Base-by-base conservation (phyloP, 208 protist genomes). In the Acanthamoeba royreba region DNA sequence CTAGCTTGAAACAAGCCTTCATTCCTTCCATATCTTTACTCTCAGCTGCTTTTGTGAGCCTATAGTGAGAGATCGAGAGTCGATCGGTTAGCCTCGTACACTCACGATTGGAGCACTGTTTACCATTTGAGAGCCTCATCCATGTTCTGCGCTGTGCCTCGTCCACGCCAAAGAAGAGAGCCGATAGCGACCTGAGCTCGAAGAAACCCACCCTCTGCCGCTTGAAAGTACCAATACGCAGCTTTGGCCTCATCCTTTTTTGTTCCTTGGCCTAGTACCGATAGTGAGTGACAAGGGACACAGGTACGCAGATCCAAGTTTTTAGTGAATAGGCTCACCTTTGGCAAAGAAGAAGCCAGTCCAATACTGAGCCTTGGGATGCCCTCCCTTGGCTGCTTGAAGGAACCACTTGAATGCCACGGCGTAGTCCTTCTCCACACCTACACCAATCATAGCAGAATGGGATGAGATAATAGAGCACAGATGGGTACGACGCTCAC, bases 181-280 rank as follows among this genome's bases (percentile, higher is more conserved):
- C 85, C 85, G 85, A 91, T 63, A 52, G 55, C 58, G 42, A 63
- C 58, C 40, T 91, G 85, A 5, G 85, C 85, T 1, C 58, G 55
- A 35, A 91, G 85, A 43, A 74, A 72, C 28, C 85, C 85, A 22
- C 58, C 55, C 85, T 91, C 55, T 19, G 85, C 85, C 47, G 85
- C 85, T 52, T 91, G 85, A n/a, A 63, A 72, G 85, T 91, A 91
- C 85, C 85, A 91, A 33, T 91, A 91, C 49, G 58, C 58, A 35
- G 85, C 85, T 52, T 91, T 63, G 55, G 85, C 17, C 85, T 74
- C 55, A 43, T 91, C 85, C 49, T 91, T 63, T 33, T 63, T 63
- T 31, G 49, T 38, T 2, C 85, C 85, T 28, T 91, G 55, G n/a
- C 85, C 79, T 77, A 22, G 25, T 15, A 25, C 52, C 52, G n/a